A percentile compares a stretch with the other conserved stretches of the same genome.
Conservation (phyloP, 1,284 basidiomycete species). For the Rhodotorula glutinis region DNA sequence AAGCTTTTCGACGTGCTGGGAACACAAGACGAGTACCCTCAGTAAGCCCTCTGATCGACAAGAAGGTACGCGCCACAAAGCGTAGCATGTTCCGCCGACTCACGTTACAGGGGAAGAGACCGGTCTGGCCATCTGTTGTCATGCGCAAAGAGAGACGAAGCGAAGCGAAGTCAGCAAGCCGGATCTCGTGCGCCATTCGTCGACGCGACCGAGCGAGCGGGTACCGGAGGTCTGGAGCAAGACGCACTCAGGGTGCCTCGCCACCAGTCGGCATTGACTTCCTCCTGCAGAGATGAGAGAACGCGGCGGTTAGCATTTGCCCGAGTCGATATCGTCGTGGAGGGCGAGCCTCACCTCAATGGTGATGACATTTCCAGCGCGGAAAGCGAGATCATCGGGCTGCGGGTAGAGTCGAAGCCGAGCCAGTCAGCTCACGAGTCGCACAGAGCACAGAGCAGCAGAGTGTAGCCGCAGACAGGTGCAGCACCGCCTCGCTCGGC, state of each 20-base stretch:
- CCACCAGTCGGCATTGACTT: constrained; percentile 66
- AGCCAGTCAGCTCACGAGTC: background rate
- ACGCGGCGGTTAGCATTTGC: too few relatives aligned
- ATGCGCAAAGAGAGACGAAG: background rate
- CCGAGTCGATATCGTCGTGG: too few relatives aligned
- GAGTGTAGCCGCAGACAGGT: background rate
- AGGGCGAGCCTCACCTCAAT: constrained; percentile 49
- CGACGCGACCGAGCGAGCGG: background rate
- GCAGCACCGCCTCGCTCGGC: background rate
- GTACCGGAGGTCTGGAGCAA: too few relatives aligned
- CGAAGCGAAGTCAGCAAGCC: too few relatives aligned
- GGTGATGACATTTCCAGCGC: constrained; percentile 59
- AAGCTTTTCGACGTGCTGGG: too few relatives aligned
- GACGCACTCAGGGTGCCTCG: constrained; percentile 20
- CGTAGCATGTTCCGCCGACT: too few relatives aligned
- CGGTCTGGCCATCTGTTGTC: constrained; percentile 19
- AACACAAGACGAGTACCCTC: background rate
- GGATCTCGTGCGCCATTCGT: background rate
- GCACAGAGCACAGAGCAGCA: background rate
- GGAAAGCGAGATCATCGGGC: constrained; percentile 60
- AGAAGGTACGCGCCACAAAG: too few relatives aligned
- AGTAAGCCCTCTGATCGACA: background rate
- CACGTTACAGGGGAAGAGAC: constrained; percentile 32
- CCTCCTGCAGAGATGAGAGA: constrained; percentile 32
- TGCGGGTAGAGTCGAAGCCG: constrained; percentile 38